Evolutionary conservation across 768 basidiomycete species (phyloP), one percentile per base, ranked within the genome.

Genomic region (Amylocystis lapponica): DNA sequence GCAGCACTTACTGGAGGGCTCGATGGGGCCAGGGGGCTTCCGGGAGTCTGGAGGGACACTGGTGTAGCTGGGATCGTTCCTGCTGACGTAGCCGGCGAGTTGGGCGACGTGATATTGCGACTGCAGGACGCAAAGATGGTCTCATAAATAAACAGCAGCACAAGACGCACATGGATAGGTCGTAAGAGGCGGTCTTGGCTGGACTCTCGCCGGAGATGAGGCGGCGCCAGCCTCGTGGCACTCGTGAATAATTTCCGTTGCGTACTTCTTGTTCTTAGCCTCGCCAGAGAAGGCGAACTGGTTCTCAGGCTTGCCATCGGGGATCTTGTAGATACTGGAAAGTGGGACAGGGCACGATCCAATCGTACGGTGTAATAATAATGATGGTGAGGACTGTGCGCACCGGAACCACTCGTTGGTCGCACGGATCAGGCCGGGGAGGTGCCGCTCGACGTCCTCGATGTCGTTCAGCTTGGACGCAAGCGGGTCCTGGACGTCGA

Each of bases 211-310:
- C 91, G 40, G 68, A 70, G 64, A 93, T 75, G 55, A 99, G 79
- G 59, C 88, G 88, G 59, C 92, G 89, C 96, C 96, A 99, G 96
- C 88, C 66, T 98, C 96, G 63, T 98, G 86, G 69, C 90, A 94
- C 65, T 99, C 96, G 66, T 96, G 94, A 61, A 99, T 87, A 70
- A 98, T 96, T 69, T 98, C 95, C 41, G 88, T 91, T 25, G 96
- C 96, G 63, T 98, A 99, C 67, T 95, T 96, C 78, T 95, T 96
- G 77, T 96, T 96, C 75, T 98, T 99, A 52, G 95, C 95, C 70
- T 99, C 96, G 45, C 96, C 96, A 41, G 91, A 94, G 80, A 99
- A 99, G 14, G 96, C 96, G 60, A 99, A 99, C 52, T 85, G 83
- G 73, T 99, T 99, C 72, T 97, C 92, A 54, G 85, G 83, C 79